Evolutionary conservation across 441 rosid genomes (phyloP).

Genomic region (Manihot esculenta): DNA sequence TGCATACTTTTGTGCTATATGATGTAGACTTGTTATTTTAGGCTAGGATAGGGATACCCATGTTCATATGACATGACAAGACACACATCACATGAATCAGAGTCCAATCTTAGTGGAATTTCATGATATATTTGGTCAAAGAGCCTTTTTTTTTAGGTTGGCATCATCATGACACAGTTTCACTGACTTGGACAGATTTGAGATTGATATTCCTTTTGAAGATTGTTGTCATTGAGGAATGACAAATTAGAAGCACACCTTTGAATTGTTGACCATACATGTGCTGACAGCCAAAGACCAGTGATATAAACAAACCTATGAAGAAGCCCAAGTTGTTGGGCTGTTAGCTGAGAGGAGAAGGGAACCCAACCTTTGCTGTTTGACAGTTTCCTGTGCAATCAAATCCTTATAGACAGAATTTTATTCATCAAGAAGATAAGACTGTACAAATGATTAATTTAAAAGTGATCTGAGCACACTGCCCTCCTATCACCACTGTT

Average conservation of each 20-base stretch:
- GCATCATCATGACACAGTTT: not conserved
- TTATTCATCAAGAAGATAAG: not conserved
- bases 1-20: not conserved
- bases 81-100: too few species aligned
- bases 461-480: too few species aligned
- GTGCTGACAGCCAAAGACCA: not conserved
- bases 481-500: not conserved
- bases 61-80: not conserved
- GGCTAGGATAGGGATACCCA: not conserved
- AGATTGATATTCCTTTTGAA: not conserved
- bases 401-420: not conserved
- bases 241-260: not conserved
- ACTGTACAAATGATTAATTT: too few species aligned
- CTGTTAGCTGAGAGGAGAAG: not conserved
- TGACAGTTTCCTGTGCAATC: conserved; percentile 2
- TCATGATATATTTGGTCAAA: not conserved
- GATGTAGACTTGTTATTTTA: not conserved
- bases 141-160: not conserved
- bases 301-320: not conserved
- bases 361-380: not conserved
- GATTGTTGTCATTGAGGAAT: not conserved
- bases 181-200: not conserved
- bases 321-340: not conserved
- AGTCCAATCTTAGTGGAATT: not conserved
- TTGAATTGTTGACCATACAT: not conserved